Base-by-base conservation (phyloP, 352 stramenopile species). In the Thraustochytrium striatum region DNA sequence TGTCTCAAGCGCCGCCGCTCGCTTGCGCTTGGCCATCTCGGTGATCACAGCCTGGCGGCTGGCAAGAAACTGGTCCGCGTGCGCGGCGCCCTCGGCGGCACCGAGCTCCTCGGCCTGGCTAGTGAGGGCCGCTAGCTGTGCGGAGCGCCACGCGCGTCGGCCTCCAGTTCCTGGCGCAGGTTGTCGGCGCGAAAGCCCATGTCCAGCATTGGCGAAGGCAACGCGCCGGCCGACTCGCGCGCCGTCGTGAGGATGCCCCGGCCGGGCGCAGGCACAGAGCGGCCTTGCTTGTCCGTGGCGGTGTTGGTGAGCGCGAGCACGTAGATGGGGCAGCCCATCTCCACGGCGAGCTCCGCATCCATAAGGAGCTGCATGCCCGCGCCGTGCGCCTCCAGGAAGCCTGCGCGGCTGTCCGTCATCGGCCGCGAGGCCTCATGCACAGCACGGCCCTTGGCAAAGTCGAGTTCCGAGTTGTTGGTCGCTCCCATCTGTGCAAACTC, bases 401-500 rank as follows among this genome's bases (percentile, higher is more conserved):
- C 90, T 35, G 85, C 90, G 44, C 88, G 87, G 39, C 87, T 92
- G 3, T 85, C 88, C 35, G 89, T 87, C 83, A 89, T 94, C 47
- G 89, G 89, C 44, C 90, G 88, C 57, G 88, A 93, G 87, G 93
- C 92, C 69, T 94, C 90, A 58, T 87, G 85, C 2, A 89, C 88
- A 16, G 90, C 87, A 35, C 90, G 88, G 28, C 89, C 90, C 88
- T 92, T 93, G 1, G 69, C 80, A 0, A 81, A 79, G 44, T 95
- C 90, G 85, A 94, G 92, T 2, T 90, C 86, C 0, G 90, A 92
- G 82, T 92, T 88, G 62, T 87, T 93, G 1, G 88, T 95, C 2
- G 90, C 89, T 81, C 93, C 92, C 90, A 94, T 95, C 73, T 93
- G 88, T 36, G 89, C 90, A 69, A 95, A 95, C 81, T 94, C 89